Base-by-base conservation (phyloP, 495 filamentous ascomycete species). In the Aspergillus sclerotiicarbonarius region DNA sequence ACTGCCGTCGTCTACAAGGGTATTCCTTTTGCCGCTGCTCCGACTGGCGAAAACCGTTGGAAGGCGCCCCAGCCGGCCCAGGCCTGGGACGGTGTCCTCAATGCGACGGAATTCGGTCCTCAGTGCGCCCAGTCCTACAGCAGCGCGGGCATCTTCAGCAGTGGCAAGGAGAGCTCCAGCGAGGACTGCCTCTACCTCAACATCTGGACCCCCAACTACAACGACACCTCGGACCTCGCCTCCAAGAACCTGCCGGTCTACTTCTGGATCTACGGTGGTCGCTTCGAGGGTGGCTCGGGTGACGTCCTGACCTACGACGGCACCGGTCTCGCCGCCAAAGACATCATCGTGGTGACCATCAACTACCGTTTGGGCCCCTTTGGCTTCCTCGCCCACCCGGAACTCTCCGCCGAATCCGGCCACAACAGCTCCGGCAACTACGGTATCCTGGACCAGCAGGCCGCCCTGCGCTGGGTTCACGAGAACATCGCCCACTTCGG, bases 401-500 rank as follows among this genome's bases (percentile, higher is more conserved):
- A 55, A 2, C 51, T 64, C 0, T 61, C 60, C 1, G 39, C 41
- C 10, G 62, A 66, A 21, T 69, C 60, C 9, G 67, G 67, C 15
- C 65, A 69, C 54, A 70, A 67, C 51, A 70, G 68, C 30, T 65
- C 72, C 50, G 68, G 58, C 19, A 71, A 72, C 49, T 67, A 69
- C 30, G 77, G 79, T 52, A 48, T 78, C 1, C 62, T 73, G 25
- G 75, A 78, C 53, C 73, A 76, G 46, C 64, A 63, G 2, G 69
- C 69, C 50, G 75, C 73, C 8, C 59, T 76, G 8, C 66, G 71
- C 56, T 82, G 78, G 78, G 73, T 79, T 5, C 73, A 80, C 39
- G 68, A 70, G 47, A 72, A 80, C 51, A 78, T 82, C 51, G 62
- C 57, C 33, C 59, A 77, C 8, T 71, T 80, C 25, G 77, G 76